Evolutionary conservation across 371 early-diverging fungal genomes (phyloP), one percentile per base, ranked within the genome.

Genomic region (Lichtheimia ramosa): DNA sequence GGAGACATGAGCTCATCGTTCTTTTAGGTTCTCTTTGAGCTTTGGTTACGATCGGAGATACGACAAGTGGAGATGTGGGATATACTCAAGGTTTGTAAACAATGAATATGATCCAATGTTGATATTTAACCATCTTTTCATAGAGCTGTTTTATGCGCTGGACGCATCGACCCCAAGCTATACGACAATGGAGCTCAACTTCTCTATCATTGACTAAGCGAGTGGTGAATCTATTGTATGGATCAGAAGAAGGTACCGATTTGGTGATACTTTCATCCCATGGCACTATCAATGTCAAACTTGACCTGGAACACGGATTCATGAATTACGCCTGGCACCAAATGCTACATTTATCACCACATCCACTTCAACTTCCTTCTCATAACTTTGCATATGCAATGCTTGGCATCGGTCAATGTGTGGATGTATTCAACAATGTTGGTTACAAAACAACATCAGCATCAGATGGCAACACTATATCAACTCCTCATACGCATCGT

Each of bases 21-120:
- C 13, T 48, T 54, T 25, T 64, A 83, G 83, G 81, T 81, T 12
- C 70, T 91, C 23, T 81, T 89, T 68, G 91, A 92, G 56, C 64
- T 89, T 43, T 92, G 92, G 92, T 69, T 92, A 48, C 66, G 89
- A 34, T 89, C 91, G 34, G 73, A 70, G 16, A 83, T 79, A 18
- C 77, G 71, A 54, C 69, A 84, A 52, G 83, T 86, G 2, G 87
- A 87, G 49, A 87, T 92, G 87, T 92, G 91, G 91, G 81, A 89
- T 56, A 80, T 82, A 51, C 61, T 91, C 39, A 86, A 68, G 76
- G 77, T 34, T 34, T 71, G 52, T 21, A 34, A 34, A 34, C 34
- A 34, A 34, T 34, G 34, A 34, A 34, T 34, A 34, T 34, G 34
- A 34, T 34, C 6, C 34, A 34, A 34, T 34, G 34, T 10, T 34